phyloP scores from a whole-genome alignment of 495 filamentous ascomycete species.

The Penicillium paradoxum region DNA sequence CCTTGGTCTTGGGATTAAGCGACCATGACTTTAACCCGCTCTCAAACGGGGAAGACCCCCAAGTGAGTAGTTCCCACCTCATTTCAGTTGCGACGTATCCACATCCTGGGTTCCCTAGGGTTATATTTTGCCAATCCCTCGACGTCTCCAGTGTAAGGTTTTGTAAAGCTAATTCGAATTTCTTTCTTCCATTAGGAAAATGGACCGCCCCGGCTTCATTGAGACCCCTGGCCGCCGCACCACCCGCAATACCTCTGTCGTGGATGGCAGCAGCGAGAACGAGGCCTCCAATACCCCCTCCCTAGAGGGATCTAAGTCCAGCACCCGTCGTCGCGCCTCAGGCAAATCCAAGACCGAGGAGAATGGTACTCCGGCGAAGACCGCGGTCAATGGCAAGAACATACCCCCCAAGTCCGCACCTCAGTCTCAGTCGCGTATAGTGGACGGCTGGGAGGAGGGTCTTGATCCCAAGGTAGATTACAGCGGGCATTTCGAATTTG shows the following conservation, averaged over 20 bases:
- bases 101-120: not conserved
- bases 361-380: constrained; percentile 24
- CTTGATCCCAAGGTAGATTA: constrained; percentile 74
- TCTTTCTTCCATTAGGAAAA: constrained; percentile 40
- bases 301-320: constrained; percentile 24
- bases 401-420: constrained; percentile 20
- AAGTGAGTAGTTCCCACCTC: constrained; percentile 35
- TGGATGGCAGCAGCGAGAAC: constrained; percentile 28
- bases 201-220: constrained; percentile 52
- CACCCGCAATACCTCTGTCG: constrained; percentile 39
- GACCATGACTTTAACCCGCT: constrained; percentile 45
- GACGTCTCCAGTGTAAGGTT: not conserved
- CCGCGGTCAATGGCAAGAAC: constrained; percentile 38
- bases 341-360: constrained; percentile 31
- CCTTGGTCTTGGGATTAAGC: constrained; percentile 19
- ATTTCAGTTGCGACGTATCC: constrained; percentile 15
- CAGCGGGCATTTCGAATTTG: constrained; percentile 82
- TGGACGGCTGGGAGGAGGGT: constrained; percentile 64
- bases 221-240: constrained; percentile 51
- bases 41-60: constrained; percentile 48
- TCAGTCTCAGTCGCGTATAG: constrained; percentile 38
- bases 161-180: constrained; percentile 7
- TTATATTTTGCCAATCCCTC: constrained; percentile 10
- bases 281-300: constrained; percentile 30
- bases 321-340: constrained; percentile 32